These are phyloP conservation scores for Alternaria conjuncta DNA, from an alignment of 2,329 filamentous ascomycete species.

Conservation along the genomic window DNA sequence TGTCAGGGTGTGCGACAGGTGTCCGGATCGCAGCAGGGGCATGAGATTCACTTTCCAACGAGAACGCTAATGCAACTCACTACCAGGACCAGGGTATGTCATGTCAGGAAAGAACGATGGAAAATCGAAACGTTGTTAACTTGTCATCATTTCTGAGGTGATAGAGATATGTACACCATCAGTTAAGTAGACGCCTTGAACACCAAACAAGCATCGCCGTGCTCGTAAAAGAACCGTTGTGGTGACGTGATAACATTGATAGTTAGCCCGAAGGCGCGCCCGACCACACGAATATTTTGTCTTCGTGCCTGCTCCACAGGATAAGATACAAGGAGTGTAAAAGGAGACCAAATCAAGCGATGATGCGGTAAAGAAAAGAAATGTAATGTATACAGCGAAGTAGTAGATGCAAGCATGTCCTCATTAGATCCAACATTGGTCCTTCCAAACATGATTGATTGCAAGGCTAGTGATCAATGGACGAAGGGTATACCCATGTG, in stretches of 20 bases:
- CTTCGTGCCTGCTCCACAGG: conserved; percentile 18
- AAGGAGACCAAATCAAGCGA: conserved; percentile 15
- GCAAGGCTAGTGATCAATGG: conserved; percentile 14
- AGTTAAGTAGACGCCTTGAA: neutral
- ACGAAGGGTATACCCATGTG: conserved; percentile 24
- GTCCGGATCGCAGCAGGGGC: neutral
- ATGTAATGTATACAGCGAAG: conserved; percentile 42
- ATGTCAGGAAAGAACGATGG: neutral
- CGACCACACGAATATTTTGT: conserved; percentile 14
- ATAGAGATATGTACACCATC: neutral
- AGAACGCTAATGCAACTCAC: neutral
- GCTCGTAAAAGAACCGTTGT: conserved; percentile 3
- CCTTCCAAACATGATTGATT: conserved; percentile 9
- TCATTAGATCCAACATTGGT: conserved; percentile 17
- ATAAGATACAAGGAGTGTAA: conserved; percentile 27
- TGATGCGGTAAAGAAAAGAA: conserved; percentile 26
- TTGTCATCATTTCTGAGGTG: neutral
- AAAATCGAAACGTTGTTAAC: neutral
- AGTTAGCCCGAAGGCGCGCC: conserved; percentile 10
- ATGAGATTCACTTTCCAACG: neutral
- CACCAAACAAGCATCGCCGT: conserved; percentile 11
- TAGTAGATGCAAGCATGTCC: conserved; percentile 16
- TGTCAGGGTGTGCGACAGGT: neutral
- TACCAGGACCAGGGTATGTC: neutral
- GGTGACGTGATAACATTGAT: conserved; percentile 27